Base-by-base conservation (phyloP, 257 asterid species). In the Nicotiana undulata region DNA sequence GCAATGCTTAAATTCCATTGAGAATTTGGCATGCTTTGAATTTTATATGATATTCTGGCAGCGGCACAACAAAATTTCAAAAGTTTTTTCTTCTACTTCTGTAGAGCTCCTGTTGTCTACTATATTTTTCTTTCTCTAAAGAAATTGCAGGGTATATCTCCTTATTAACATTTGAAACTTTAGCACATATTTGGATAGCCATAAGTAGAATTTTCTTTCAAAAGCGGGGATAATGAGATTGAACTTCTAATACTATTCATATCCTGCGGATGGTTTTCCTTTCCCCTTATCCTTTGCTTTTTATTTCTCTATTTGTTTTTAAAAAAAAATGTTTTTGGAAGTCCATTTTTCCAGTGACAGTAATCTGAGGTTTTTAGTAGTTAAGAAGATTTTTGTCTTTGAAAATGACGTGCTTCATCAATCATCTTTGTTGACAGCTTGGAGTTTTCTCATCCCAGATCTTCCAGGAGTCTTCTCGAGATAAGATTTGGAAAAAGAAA, bases 391-490 rank as follows among this genome's bases (percentile, higher is more conserved):
- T 72, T 72, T 9, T 24, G 24, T 15, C 59, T 46, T 72, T 72
- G 78, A 72, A 72, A 72, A 72, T 72, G 61, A 72, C 40, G 7
- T 72, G 24, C 40, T 46, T 72, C 24, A 55, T 17, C 10, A 3
- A 55, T 55, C 46, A 24, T 72, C 58, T 83, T 84, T 83, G 77
- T 72, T 72, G 72, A 70, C 95, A 95, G 99, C 97, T 95, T 81
- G 98, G 99, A 85, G 97, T 93, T 84, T 95, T 95, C 89, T 93
- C 99, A 49, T 91, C 98, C 90, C 98, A 93, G 89, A 96, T 95
- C 89, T 93, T 93, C 86, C 99, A 90, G 88, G 98, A 93, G 89
- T 91, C 98, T 85, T 95, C 99, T 63, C 94, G 92, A 63, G 98
- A 94, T 80, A 95, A 90, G 84, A 88, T 91, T 75, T 95, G 98